A percentile compares a stretch with the other conserved stretches of the same genome.
Evolutionary conservation across 2,329 filamentous ascomycete genomes (phyloP).

Genomic region (Xylariaceae sp.): DNA sequence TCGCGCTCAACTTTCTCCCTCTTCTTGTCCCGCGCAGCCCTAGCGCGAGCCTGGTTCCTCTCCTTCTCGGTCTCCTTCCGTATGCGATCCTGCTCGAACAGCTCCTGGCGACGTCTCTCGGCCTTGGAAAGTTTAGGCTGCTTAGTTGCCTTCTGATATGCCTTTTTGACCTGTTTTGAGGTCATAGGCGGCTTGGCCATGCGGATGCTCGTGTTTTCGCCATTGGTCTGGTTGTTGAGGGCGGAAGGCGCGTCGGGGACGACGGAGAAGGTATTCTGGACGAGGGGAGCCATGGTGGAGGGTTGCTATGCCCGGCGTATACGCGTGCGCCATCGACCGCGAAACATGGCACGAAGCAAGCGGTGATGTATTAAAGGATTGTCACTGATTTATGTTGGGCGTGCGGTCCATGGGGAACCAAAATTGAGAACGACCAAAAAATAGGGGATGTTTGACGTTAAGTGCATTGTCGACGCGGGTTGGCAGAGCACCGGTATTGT

Average conservation of each 20-base stretch:
- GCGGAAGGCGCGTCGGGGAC: constrained; percentile 34
- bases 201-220: constrained; percentile 10
- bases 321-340: constrained; percentile 1
- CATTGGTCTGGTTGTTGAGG: constrained; percentile 20
- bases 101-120: constrained; percentile 40
- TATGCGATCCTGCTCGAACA: constrained; percentile 52
- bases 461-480: too few relatives aligned
- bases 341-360: constrained; percentile 7
- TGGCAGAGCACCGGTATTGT: too few relatives aligned
- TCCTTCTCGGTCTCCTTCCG: constrained; percentile 49
- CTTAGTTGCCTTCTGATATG: constrained; percentile 41
- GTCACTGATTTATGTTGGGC: too few relatives aligned
- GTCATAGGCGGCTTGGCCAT: constrained; percentile 43
- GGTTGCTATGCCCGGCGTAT: constrained; percentile 6
- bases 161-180: constrained; percentile 46
- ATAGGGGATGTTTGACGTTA: too few relatives aligned
- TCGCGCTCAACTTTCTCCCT: constrained; percentile 50
- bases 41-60: constrained; percentile 46
- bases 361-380: background rate
- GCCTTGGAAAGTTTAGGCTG: constrained; percentile 41
- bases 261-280: constrained; percentile 36
- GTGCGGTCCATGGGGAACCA: too few relatives aligned
- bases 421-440: too few relatives aligned
- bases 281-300: constrained; percentile 31
- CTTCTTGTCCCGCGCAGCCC: constrained; percentile 50